These are phyloP conservation scores for Boletus reticuloceps DNA, from an alignment of 768 basidiomycete species.

Conservation along the genomic window DNA sequence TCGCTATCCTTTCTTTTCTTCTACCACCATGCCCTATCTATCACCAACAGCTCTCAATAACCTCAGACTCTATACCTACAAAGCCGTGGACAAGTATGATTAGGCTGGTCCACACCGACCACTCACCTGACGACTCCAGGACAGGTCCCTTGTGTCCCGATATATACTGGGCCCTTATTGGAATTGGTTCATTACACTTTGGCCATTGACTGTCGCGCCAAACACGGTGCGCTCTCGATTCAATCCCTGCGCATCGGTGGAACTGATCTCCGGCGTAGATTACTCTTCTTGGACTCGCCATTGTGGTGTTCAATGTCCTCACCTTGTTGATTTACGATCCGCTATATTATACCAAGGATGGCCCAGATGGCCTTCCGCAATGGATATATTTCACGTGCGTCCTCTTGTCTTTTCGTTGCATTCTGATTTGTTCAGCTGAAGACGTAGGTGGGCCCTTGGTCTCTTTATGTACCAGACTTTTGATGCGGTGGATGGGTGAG, in stretches of 20 bases:
- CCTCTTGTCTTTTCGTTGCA: neutral
- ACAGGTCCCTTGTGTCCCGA: slow-evolving; percentile 71
- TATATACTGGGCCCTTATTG: slow-evolving; percentile 84
- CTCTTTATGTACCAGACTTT: slow-evolving; percentile 90
- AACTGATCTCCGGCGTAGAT: slow-evolving; percentile 52
- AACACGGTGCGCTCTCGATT: slow-evolving; percentile 64
- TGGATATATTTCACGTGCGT: slow-evolving; percentile 92
- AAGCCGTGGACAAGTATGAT: slow-evolving; percentile 74
- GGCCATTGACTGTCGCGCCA: slow-evolving; percentile 82
- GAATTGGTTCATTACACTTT: slow-evolving; percentile 88
- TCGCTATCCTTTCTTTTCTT: too few relatives aligned
- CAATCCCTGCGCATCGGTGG: neutral
- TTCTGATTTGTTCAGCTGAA: neutral
- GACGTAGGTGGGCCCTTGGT: slow-evolving; percentile 75
- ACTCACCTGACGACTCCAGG: neutral
- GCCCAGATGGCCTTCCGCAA: slow-evolving; percentile 58
- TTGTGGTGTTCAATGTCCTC: slow-evolving; percentile 81
- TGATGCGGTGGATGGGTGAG: slow-evolving; percentile 87
- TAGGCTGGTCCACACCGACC: neutral
- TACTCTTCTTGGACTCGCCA: slow-evolving; percentile 77
- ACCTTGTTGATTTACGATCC: slow-evolving; percentile 87
- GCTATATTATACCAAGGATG: slow-evolving; percentile 63
- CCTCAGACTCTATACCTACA: slow-evolving; percentile 76
- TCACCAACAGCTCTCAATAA: slow-evolving; percentile 67
- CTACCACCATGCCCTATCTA: slow-evolving; percentile 56